Evolutionary conservation across 495 filamentous ascomycete species (phyloP).

Genomic region (Aspergillus indologenus): DNA sequence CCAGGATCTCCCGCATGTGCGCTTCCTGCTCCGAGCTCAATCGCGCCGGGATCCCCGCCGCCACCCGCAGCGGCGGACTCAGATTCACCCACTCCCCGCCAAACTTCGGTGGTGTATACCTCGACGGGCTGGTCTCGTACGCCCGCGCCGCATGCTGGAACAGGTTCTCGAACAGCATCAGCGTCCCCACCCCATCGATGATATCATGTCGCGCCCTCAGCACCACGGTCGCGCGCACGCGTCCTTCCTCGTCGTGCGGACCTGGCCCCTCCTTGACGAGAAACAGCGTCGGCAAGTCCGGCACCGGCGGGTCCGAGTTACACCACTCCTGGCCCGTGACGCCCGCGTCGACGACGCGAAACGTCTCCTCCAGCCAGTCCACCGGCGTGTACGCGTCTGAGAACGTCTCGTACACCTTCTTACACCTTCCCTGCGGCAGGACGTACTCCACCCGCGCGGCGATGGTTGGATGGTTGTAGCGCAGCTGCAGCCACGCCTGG

Average conservation of each 20-base stretch:
- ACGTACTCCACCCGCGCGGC: conserved; percentile 34
- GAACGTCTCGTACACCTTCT: conserved; percentile 37
- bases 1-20: conserved; percentile 9
- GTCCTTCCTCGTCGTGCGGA: not conserved
- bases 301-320: conserved; percentile 39
- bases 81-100: conserved; percentile 22
- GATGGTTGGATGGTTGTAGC: conserved; percentile 44
- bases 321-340: conserved; percentile 37
- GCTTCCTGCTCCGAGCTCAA: conserved; percentile 13
- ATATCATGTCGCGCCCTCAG: conserved; percentile 46
- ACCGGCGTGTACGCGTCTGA: conserved; percentile 12
- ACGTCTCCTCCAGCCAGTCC: conserved; percentile 37
- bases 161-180: conserved; percentile 34
- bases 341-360: conserved; percentile 27
- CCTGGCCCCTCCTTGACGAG: conserved; percentile 35
- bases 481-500: conserved; percentile 40
- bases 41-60: conserved; percentile 18
- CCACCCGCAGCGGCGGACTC: conserved; percentile 25
- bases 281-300: conserved; percentile 35
- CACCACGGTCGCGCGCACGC: conserved; percentile 33
- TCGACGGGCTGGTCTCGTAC: conserved; percentile 5
- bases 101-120: conserved; percentile 16
- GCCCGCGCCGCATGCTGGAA: conserved; percentile 17
- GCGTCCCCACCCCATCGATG: conserved; percentile 48
- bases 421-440: conserved; percentile 22